Percentiles rank a stretch among this genome's conserved stretches.
These are phyloP conservation scores for Puccinia novopanici DNA, from an alignment of 1,284 basidiomycete genomes.

Conservation along the genomic window DNA sequence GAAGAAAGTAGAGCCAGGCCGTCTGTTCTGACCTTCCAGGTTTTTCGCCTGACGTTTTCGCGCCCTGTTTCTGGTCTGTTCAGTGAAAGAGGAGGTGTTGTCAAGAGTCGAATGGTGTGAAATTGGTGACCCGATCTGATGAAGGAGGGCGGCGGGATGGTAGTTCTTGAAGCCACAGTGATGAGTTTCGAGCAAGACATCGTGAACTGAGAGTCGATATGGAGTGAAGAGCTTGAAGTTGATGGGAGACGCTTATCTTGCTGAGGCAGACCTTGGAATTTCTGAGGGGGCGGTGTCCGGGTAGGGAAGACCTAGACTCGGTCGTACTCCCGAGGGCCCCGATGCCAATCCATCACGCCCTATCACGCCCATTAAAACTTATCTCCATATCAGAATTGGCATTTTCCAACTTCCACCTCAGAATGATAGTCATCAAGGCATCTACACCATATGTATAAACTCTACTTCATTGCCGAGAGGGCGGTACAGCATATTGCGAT, in stretches of 20 bases:
- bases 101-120: neutral
- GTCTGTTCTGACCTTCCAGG: neutral
- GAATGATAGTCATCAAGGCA: too few species aligned
- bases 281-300: neutral
- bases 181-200: slow-evolving; percentile 3
- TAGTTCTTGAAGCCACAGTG: neutral
- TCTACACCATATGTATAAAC: too few species aligned
- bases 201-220: neutral
- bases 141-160: neutral
- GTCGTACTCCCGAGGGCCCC: neutral
- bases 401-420: too few species aligned
- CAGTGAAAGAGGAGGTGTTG: neutral
- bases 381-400: too few species aligned
- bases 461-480: too few species aligned
- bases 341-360: neutral
- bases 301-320: neutral
- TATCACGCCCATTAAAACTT: too few species aligned
- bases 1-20: neutral
- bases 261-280: too few species aligned
- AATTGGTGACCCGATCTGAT: neutral
- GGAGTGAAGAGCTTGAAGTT: neutral
- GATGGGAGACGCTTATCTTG: neutral
- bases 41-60: neutral
- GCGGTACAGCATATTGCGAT: too few species aligned
- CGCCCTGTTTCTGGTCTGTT: neutral